Conservation (phyloP, 2,329 filamentous ascomycete species). For the Colletotrichum sublineola region DNA sequence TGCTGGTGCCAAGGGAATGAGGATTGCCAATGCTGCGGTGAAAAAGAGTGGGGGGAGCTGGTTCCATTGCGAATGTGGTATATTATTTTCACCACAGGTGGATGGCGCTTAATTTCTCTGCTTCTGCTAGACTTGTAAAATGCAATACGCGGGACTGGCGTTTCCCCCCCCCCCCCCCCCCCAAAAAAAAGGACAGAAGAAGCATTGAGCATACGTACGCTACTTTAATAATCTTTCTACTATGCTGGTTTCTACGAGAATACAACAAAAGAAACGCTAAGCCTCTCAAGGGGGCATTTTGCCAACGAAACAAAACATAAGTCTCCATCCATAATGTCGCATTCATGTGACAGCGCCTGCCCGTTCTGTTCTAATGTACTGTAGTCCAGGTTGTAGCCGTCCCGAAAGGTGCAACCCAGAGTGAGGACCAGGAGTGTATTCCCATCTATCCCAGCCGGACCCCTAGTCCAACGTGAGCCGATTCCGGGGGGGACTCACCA, state of each 20-base stretch:
- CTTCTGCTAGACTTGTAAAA: neutral
- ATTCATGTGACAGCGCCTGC: neutral
- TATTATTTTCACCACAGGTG: too few species aligned
- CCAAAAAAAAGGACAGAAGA: neutral
- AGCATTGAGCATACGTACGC: neutral
- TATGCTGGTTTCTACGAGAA: neutral
- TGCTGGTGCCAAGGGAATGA: constrained; percentile 73
- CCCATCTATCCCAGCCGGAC: neutral
- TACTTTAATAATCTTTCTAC: neutral
- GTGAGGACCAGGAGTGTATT: neutral
- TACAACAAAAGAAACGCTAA: constrained; percentile 6
- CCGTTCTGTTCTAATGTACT: neutral
- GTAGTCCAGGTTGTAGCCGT: neutral
- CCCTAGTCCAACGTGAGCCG: constrained; percentile 18
- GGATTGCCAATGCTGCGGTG: too few species aligned
- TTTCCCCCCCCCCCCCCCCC: too few species aligned
- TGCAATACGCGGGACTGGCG: neutral
- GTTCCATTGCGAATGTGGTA: neutral
- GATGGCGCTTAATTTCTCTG: neutral
- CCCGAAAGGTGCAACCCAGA: neutral
- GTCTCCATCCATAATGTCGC: neutral
- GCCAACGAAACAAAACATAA: neutral
- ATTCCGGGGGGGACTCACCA: constrained; percentile 1
- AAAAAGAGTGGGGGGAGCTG: neutral
- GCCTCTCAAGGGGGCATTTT: neutral